phyloP scores from a whole-genome alignment of 73 alveolate genomes.

The Stentor coeruleus region DNA sequence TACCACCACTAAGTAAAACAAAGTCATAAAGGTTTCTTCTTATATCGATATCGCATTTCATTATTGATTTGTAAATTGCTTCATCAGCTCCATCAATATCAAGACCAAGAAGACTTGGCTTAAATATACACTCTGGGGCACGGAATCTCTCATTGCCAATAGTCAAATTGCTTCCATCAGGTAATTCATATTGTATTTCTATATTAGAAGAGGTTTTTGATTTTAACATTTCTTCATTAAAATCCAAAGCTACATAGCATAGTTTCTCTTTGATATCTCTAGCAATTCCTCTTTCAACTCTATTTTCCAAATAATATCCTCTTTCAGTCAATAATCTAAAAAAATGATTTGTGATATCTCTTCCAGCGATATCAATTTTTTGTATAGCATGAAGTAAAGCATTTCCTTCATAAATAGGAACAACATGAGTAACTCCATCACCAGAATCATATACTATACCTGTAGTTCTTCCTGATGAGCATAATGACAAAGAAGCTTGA shows the following conservation, averaged over 20 bases:
- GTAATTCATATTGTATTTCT: background rate
- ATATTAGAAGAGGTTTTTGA: background rate
- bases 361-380: conserved; percentile 81
- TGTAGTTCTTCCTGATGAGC: conserved; percentile 89
- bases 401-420: conserved; percentile 96
- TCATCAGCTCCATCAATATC: conserved; percentile 66
- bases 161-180: background rate
- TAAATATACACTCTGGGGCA: conserved; percentile 74
- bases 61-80: conserved; percentile 69
- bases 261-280: background rate
- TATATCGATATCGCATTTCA: conserved; percentile 76
- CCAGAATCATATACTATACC: conserved; percentile 98
- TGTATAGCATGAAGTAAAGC: conserved; percentile 56
- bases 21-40: conserved; percentile 64
- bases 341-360: conserved; percentile 75
- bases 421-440: conserved; percentile 95
- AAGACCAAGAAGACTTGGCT: conserved; percentile 51
- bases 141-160: conserved; percentile 61
- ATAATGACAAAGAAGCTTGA: conserved; percentile 88
- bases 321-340: conserved; percentile 65
- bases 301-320: too few relatives aligned
- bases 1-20: conserved; percentile 81
- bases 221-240: background rate
- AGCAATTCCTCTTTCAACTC: background rate
- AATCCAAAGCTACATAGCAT: background rate